Evolutionary conservation across 2,329 filamentous ascomycete genomes (phyloP), one percentile per base, ranked within the genome.

Genomic region (Xylariaceae sp.): DNA sequence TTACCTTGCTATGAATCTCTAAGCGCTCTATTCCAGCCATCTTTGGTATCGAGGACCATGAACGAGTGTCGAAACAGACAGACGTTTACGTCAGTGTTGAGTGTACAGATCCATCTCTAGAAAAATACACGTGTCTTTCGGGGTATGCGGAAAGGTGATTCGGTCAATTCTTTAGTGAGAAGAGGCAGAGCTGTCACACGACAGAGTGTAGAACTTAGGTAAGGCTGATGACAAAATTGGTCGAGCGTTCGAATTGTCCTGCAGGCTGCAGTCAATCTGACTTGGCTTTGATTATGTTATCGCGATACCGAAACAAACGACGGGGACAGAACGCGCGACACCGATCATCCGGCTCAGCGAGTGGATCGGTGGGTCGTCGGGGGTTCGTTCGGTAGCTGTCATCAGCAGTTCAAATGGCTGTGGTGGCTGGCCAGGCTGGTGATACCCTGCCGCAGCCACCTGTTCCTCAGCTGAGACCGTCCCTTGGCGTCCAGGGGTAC

Each of bases 11-110:
- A 75, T 97, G 93, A 64, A 99, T 91, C 74, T 97, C 91, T 64
- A 99, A 82, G 77, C 95, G 91, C 78, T 99, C 94, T 80, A 97
- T 95, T 70, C 90, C 91, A 55, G 91, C 92, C 92, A 96, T 96
- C 55, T 62, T 74, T 27, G 21, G 10, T 29, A 29, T 33, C 26
- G 11, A 26, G 21, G 21, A 37, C 29, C 35, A 40, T 33, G 41
- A 35, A 32, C 18, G 37, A 27, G 9, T 36, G 32, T 48, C 43
- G 46, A 44, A 46, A 41, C 32, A 26, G 18, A 8, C 10, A 24
- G 29, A 47, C 21, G 42, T 35, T 44, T 56, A 56, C 41, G 53
- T 29, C 35, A 53, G 40, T 23, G 49, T 30, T 21, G 46, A n/a
- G 40, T 15, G 42, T 23, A 36, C 42, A 41, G 36, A 24, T 51